phyloP scores from a whole-genome alignment of 2,329 filamentous ascomycete genomes.

The Lachnellula subtilissima region DNA sequence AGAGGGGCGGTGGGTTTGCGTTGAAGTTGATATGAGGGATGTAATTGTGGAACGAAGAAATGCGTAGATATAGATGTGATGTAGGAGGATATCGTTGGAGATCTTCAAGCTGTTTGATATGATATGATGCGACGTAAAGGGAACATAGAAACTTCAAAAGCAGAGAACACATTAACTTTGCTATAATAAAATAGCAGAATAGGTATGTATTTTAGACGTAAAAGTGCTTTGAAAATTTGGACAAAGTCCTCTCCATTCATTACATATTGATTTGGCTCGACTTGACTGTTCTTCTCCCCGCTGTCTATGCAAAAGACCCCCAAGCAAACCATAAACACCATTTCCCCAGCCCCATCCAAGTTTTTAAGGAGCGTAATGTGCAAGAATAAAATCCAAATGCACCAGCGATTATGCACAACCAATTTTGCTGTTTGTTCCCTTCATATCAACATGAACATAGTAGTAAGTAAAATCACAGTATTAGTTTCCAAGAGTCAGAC shows the following conservation, averaged over 20 bases:
- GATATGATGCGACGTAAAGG: no score
- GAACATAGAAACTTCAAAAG: neutral
- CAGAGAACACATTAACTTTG: no score
- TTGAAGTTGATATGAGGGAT: constrained; percentile 53
- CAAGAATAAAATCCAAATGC: neutral
- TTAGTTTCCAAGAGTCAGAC: no score
- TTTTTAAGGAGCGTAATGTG: constrained; percentile 15
- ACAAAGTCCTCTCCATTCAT: constrained; percentile 1
- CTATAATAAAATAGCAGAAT: no score
- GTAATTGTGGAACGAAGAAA: neutral
- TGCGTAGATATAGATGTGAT: no score
- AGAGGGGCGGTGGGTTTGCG: constrained; percentile 60
- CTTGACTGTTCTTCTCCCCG: constrained; percentile 1
- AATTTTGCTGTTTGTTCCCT: neutral
- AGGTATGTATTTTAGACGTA: no score
- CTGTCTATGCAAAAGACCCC: constrained; percentile 20
- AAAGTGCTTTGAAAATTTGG: neutral
- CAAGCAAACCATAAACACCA: constrained; percentile 16
- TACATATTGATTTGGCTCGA: neutral
- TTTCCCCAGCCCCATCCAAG: constrained; percentile 7
- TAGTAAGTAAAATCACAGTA: no score
- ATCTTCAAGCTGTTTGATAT: no score
- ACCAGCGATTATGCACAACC: constrained; percentile 4
- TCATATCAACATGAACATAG: constrained; percentile 1
- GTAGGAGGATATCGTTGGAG: no score